Base-by-base conservation (phyloP, 768 basidiomycete genomes). In the Mycena vitilis region DNA sequence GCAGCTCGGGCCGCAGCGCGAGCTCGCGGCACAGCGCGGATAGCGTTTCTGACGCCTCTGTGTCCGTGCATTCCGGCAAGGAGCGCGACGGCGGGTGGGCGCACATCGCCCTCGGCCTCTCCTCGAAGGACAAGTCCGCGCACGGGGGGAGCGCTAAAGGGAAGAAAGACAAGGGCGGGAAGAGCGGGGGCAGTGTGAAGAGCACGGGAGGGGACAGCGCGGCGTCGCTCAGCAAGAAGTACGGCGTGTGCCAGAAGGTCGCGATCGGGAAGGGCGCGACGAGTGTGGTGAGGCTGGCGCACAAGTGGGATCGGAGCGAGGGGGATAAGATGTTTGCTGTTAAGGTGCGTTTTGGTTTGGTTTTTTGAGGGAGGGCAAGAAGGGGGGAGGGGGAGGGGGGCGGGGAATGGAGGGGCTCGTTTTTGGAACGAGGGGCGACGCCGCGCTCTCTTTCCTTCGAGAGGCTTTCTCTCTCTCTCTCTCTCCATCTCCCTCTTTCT, bases 251-350 rank as follows among this genome's bases (percentile, higher is more conserved):
- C 79, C 95, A 96, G 83, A 95, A 95, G 82, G 64, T 66, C 23
- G 96, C 97, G 15, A 98, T 99, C 71, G 97, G 97, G 45, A 98
- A 96, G 79, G 97, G 97, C 22, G 98, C 97, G n/a, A 99, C 98
- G 30, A 95, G 94, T 55, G 95, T 98, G 62, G 97, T 99, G 51
- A 85, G 95, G 53, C 87, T 99, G 20, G 97, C 96, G 49, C 98
- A 99, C 82, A 99, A 99, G 82, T 99, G 97, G 97, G 98, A 99
- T 78, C 86, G 96, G 66, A 89, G 85, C 23, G 96, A 97, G 79
- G 71, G 67, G 36, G 97, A 99, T 82, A 97, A 96, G 84, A 84
- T 99, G 38, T 99, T 98, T 74, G 97, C 97, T 52, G 93, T 99
- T 80, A 99, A 99, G 89, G 95, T 96, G 66, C 63, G 89, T 45